Percentiles rank a stretch among this genome's conserved stretches.
phyloP scores from a whole-genome alignment of 441 rosid genomes.

The Brassica balearica region DNA sequence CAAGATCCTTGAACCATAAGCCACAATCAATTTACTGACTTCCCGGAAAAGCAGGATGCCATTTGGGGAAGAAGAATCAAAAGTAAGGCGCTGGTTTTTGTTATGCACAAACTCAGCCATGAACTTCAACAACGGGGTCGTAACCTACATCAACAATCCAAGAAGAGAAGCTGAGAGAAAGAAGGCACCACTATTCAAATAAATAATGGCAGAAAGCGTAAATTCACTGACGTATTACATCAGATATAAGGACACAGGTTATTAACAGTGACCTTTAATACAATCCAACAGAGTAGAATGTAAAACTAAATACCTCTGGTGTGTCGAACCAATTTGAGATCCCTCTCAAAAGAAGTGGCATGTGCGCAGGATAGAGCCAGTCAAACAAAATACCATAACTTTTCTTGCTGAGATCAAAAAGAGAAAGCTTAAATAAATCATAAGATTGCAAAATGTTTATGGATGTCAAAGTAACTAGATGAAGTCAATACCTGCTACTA shows the following conservation, averaged over 20 bases:
- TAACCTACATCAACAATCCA: constrained; percentile 68
- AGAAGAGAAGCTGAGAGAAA: constrained; percentile 37
- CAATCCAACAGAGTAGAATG: constrained; percentile 15
- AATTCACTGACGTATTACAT: constrained; percentile 3
- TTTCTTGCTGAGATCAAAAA: constrained; percentile 73
- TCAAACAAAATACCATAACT: constrained; percentile 95
- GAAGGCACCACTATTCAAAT: constrained; percentile 8
- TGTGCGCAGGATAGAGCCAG: constrained; percentile 97
- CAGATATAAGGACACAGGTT: constrained; percentile 19
- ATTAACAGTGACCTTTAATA: constrained; percentile 10
- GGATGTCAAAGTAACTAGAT: constrained; percentile 29
- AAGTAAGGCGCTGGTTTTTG: constrained; percentile 92
- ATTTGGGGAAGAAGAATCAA: constrained; percentile 97
- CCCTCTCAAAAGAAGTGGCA: constrained; percentile 94
- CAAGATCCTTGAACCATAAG: constrained; percentile 95
- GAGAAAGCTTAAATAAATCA: constrained; percentile 23
- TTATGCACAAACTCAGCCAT: constrained; percentile 98
- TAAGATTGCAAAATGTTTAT: constrained; percentile 16
- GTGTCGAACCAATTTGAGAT: constrained; percentile 95
- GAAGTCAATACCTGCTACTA: constrained; percentile 72
- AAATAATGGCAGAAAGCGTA: constrained; percentile 13
- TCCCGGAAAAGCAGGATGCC: constrained; percentile 99
- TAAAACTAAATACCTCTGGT: constrained; percentile 76
- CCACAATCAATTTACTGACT: constrained; percentile 96
- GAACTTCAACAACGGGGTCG: constrained; percentile 94